Evolutionary conservation across 1,139 yeast genomes (phyloP).

Genomic region (Pichia sp.): DNA sequence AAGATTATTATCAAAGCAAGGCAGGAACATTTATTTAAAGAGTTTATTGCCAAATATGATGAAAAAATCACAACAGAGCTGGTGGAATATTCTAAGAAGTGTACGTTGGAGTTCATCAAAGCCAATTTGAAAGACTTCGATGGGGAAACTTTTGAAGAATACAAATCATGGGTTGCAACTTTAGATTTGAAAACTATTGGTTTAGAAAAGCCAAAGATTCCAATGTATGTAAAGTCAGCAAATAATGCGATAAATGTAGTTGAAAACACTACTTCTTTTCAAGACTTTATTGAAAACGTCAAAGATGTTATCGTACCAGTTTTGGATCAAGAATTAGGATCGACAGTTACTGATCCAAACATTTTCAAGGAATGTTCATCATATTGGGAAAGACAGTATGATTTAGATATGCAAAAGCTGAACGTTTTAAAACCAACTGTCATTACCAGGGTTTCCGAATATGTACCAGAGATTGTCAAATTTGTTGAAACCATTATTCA

Average conservation of each 20-base stretch:
- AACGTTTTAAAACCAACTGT: constrained; percentile 80
- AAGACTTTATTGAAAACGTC: constrained; percentile 39
- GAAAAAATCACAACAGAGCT: constrained; percentile 32
- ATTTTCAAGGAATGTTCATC: constrained; percentile 79
- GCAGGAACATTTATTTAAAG: constrained; percentile 71
- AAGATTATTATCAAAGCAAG: constrained; percentile 93
- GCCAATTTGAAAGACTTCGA: constrained; percentile 30
- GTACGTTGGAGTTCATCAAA: constrained; percentile 41
- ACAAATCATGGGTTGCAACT: constrained; percentile 42
- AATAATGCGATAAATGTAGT: constrained; percentile 42
- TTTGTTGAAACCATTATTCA: constrained; percentile 67
- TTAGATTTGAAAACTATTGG: constrained; percentile 45
- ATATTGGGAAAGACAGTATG: constrained; percentile 80
- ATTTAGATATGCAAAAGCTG: constrained; percentile 75
- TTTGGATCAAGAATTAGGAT: constrained; percentile 66
- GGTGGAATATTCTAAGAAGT: constrained; percentile 31
- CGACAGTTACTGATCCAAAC: constrained; percentile 73
- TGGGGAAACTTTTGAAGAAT: constrained; percentile 23
- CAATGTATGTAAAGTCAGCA: constrained; percentile 74
- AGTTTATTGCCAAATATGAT: constrained; percentile 33
- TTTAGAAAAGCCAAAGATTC: constrained; percentile 63
- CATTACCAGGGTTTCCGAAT: constrained; percentile 95
- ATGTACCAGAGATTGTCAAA: constrained; percentile 80
- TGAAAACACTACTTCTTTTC: constrained; percentile 18
- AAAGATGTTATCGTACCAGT: constrained; percentile 70